phyloP scores from a whole-genome alignment of 768 basidiomycete genomes.

The Leccinum longicurvipes region DNA sequence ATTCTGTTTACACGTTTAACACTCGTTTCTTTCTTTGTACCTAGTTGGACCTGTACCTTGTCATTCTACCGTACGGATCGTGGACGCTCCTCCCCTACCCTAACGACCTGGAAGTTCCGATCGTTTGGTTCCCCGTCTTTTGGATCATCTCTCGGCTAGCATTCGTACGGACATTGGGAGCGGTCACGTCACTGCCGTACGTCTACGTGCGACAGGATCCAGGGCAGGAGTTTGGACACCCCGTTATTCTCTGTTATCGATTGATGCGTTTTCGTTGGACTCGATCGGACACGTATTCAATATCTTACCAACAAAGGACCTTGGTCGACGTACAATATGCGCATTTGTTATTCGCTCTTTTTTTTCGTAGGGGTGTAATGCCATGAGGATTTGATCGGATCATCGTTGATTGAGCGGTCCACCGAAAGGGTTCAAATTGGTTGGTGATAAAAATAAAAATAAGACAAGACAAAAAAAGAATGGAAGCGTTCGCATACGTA shows the following conservation, averaged over 20 bases:
- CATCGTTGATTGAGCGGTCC: no score
- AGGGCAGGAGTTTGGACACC: not conserved
- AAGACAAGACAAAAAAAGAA: not conserved
- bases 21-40: conserved; percentile 10
- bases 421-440: not conserved
- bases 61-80: conserved; percentile 4
- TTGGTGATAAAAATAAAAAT: not conserved
- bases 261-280: not conserved
- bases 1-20: not conserved
- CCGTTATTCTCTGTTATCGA: not conserved
- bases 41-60: conserved; percentile 21
- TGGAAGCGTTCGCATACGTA: not conserved
- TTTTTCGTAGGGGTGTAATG: not conserved
- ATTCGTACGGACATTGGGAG: no score
- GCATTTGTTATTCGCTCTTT: not conserved
- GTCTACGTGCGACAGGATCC: not conserved
- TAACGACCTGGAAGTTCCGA: not conserved
- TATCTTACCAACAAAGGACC: not conserved
- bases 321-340: not conserved
- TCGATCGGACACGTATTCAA: not conserved
- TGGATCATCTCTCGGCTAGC: no score
- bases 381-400: no score
- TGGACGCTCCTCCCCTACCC: not conserved
- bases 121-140: no score
- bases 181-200: not conserved